Evolutionary conservation across 495 filamentous ascomycete species (phyloP).

Genomic region (Hypoxylon rickii): DNA sequence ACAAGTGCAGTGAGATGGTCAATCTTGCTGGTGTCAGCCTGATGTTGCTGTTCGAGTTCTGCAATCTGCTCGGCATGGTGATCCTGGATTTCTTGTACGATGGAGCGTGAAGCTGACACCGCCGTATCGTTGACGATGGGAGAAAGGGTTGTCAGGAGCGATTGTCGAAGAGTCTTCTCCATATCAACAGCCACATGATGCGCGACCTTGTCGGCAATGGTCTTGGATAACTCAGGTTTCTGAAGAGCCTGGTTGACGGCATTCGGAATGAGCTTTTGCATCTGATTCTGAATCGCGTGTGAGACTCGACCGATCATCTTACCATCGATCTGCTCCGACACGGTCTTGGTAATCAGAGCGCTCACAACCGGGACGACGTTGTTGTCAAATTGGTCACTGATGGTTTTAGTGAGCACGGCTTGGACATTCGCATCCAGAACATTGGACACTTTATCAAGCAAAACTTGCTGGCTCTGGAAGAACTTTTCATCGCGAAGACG

Average conservation of each 20-base stretch:
- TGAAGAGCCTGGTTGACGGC: conserved; percentile 62
- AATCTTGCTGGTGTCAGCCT: conserved; percentile 75
- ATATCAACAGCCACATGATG: conserved; percentile 67
- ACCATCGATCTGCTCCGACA: conserved; percentile 49
- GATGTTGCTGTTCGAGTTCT: conserved; percentile 69
- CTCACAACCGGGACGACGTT: conserved; percentile 63
- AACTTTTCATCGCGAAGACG: conserved; percentile 45
- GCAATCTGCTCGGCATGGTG: conserved; percentile 64
- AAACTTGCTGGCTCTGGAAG: conserved; percentile 47
- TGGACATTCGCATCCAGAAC: conserved; percentile 92
- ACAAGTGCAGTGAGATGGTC: conserved; percentile 79
- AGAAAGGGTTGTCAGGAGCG: conserved; percentile 63
- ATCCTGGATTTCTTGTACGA: conserved; percentile 67
- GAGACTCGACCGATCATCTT: conserved; percentile 56
- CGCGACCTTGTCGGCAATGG: conserved; percentile 70
- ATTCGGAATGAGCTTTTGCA: conserved; percentile 55
- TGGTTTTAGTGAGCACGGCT: conserved; percentile 71
- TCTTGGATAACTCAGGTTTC: conserved; percentile 68
- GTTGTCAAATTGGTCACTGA: conserved; percentile 67
- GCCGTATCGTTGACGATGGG: conserved; percentile 65
- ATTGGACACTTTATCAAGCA: conserved; percentile 84
- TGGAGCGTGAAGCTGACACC: conserved; percentile 60
- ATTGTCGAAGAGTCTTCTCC: conserved; percentile 66
- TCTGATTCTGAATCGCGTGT: conserved; percentile 62
- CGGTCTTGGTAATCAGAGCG: conserved; percentile 47